Evolutionary conservation across 192 early-diverging fungal genomes (phyloP).

Genomic region (Umbelopsis isabellina): DNA sequence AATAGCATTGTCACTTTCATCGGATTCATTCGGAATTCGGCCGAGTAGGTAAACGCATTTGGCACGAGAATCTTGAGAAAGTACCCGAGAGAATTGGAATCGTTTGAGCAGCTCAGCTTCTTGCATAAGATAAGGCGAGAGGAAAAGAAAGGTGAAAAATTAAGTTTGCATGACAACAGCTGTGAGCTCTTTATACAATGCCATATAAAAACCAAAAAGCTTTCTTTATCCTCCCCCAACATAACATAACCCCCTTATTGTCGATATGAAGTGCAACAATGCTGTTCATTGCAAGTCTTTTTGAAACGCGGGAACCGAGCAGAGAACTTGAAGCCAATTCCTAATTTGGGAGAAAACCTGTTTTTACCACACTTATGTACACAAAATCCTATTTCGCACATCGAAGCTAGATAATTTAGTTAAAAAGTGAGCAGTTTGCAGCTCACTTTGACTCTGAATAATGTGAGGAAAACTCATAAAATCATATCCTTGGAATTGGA

Average conservation of each 20-base stretch:
- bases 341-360: not conserved
- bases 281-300: slow-evolving; percentile 2
- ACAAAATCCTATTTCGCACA: slow-evolving; percentile 21
- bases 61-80: slow-evolving; percentile 23
- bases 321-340: not conserved
- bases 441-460: too few relatives aligned
- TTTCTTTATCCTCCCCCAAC: not conserved
- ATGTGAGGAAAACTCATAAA: too few relatives aligned
- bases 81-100: slow-evolving; percentile 9
- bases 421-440: not conserved
- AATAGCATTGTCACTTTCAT: slow-evolving; percentile 37
- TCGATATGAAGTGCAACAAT: not conserved
- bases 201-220: not conserved
- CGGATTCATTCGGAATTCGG: not conserved
- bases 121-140: not conserved
- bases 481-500: too few relatives aligned
- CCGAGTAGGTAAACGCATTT: slow-evolving; percentile 32
- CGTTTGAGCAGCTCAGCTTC: slow-evolving; percentile 6
- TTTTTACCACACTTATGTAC: slow-evolving; percentile 12
- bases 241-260: not conserved
- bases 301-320: slow-evolving; percentile 12
- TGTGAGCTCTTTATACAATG: too few relatives aligned
- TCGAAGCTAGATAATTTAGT: not conserved
- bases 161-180: too few relatives aligned
- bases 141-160: not conserved